These are phyloP conservation scores for Thraustochytrium sp. DNA, from an alignment of 352 stramenopile species.

Conservation along the genomic window DNA sequence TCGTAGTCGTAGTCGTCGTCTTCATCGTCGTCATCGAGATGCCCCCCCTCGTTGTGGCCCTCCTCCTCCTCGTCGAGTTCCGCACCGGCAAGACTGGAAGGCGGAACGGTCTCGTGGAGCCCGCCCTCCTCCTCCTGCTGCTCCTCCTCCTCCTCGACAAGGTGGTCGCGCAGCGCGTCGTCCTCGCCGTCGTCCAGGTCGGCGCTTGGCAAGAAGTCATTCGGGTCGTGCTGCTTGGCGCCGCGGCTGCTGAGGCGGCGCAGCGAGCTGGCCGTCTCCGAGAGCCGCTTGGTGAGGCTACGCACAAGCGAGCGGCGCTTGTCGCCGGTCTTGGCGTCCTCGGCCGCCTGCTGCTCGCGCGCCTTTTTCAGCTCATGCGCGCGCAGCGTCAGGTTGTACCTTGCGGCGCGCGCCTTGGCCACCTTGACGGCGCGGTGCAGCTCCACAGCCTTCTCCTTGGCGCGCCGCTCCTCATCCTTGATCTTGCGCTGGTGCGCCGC, in stretches of 20 bases:
- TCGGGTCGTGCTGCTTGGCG: not conserved
- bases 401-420: constrained; percentile 26
- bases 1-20: not conserved
- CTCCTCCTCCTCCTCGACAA: not conserved
- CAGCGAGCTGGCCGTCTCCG: not conserved
- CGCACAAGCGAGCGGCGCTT: not conserved
- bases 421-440: constrained; percentile 1
- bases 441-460: not conserved
- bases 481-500: constrained; percentile 7
- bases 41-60: not conserved
- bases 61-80: not conserved
- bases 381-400: constrained; percentile 44
- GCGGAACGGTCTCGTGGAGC: no score
- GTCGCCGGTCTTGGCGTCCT: no score
- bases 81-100: not conserved
- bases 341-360: not conserved
- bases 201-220: not conserved
- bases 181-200: not conserved
- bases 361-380: constrained; percentile 26
- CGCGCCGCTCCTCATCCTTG: not conserved
- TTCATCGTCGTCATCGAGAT: not conserved
- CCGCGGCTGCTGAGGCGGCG: not conserved
- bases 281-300: not conserved
- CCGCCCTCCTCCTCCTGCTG: not conserved
- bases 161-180: not conserved